Percentiles rank a stretch among this genome's conserved stretches.
These are phyloP conservation scores for Buddleja alternifolia DNA, from an alignment of 257 asterid species.

Conservation along the genomic window DNA sequence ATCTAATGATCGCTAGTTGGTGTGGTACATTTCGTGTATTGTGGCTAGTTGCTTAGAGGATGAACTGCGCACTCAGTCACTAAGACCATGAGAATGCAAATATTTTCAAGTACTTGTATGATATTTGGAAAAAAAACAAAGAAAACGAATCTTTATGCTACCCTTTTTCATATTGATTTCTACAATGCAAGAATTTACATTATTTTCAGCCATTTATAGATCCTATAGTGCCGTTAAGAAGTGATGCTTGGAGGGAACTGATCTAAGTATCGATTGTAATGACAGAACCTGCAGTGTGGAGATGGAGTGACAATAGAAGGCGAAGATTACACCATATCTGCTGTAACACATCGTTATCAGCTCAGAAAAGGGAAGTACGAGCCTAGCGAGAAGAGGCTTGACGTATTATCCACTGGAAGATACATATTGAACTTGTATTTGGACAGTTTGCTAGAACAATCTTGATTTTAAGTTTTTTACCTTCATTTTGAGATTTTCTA, in stretches of 20 bases:
- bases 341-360: conserved; percentile 92
- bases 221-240: too few species aligned
- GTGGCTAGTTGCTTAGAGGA: too few species aligned
- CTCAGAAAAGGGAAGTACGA: conserved; percentile 94
- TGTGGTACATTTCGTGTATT: too few species aligned
- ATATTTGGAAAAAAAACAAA: too few species aligned
- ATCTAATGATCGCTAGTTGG: too few species aligned
- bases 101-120: too few species aligned
- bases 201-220: too few species aligned
- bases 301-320: conserved; percentile 91
- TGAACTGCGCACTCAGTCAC: too few species aligned
- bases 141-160: too few species aligned
- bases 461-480: conserved; percentile 39
- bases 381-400: conserved; percentile 88
- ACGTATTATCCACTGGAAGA: conserved; percentile 87
- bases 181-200: too few species aligned
- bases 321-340: conserved; percentile 74
- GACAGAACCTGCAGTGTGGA: conserved; percentile 89
- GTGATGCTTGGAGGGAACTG: neutral
- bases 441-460: conserved; percentile 73
- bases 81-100: too few species aligned
- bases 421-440: conserved; percentile 82
- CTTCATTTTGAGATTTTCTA: conserved; percentile 1
- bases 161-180: too few species aligned
- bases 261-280: conserved; percentile 15